Evolutionary conservation across 73 alveolate genomes (phyloP), one percentile per base, ranked within the genome.

Genomic region (Paramecium sexaurelia): DNA sequence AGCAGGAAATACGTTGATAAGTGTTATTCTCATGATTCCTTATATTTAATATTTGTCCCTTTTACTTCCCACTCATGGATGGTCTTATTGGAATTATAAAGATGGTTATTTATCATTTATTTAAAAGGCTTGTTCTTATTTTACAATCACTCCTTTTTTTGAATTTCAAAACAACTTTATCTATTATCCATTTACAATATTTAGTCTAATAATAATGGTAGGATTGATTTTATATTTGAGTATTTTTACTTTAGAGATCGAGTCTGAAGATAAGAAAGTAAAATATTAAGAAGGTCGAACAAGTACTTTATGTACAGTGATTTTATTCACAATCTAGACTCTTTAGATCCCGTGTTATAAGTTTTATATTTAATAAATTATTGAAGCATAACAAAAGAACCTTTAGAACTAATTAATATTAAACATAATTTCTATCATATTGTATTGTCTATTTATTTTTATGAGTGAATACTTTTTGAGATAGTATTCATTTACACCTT

Each of bases 11-110:
- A 26, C 83, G 11, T 61, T 6, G 83, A 15, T 29, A 26, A 26
- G 83, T 26, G 24, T 61, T 61, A 61, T 15, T 47, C 29, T 51
- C 83, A 32, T 61, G 1, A 27, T 61, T 4, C 83, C 83, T 11
- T 61, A 61, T 11, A 32, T 71, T 13, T 9, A 71, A 71, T 71
- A 71, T n/a, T 4, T 71, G 35, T 71, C 86, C 0, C 17, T 71
- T 7, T 19, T 71, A 33, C 27, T 71, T 5, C 86, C 86, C 3
- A 1, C 20, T 11, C 55, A 37, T 35, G 86, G 86, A 32, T 71
- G 86, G 86, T 19, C 11, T 7, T 20, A 27, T 71, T 71, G 86
- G 86, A 71, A 36, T 32, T 71, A 71, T 71, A 37, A 71, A 36
- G 86, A 71, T 36, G 86, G 57, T 7, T 71, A 71, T 71, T 71